Conservation (phyloP, 345 rosid genomes). For the Garcia nutans region DNA sequence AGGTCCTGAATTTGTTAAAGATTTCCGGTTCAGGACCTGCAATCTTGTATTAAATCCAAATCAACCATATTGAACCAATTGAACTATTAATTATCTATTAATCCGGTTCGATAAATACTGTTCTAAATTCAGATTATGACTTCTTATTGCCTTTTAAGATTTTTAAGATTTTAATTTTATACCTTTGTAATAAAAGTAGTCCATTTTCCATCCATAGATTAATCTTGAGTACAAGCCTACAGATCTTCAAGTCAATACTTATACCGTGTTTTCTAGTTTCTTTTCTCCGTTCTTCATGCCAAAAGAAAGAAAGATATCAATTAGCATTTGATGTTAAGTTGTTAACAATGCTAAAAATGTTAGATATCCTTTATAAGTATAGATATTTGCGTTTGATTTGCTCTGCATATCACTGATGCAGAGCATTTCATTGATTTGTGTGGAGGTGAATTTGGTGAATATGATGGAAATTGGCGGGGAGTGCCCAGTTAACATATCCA, state of each 20-base stretch:
- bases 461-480: slow-evolving; percentile 85
- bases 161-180: too few species aligned
- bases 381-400: background rate
- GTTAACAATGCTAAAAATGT: too few species aligned
- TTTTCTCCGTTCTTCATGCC: too few species aligned
- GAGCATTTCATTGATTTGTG: slow-evolving; percentile 54
- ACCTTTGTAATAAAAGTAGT: background rate
- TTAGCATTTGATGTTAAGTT: too few species aligned
- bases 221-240: background rate
- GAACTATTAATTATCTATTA: too few species aligned
- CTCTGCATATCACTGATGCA: background rate
- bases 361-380: background rate
- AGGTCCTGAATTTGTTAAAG: too few species aligned
- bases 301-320: background rate
- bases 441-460: slow-evolving; percentile 65
- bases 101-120: too few species aligned
- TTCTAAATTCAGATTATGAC: too few species aligned
- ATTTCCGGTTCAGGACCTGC: too few species aligned
- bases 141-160: too few species aligned
- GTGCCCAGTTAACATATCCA: slow-evolving; percentile 81
- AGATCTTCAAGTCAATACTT: background rate
- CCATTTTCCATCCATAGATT: background rate
- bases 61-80: too few species aligned
- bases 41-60: too few species aligned
- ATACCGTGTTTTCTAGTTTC: background rate